Conservation (phyloP, 2,329 filamentous ascomycete genomes). For the Atkinsonella hypoxylon region DNA sequence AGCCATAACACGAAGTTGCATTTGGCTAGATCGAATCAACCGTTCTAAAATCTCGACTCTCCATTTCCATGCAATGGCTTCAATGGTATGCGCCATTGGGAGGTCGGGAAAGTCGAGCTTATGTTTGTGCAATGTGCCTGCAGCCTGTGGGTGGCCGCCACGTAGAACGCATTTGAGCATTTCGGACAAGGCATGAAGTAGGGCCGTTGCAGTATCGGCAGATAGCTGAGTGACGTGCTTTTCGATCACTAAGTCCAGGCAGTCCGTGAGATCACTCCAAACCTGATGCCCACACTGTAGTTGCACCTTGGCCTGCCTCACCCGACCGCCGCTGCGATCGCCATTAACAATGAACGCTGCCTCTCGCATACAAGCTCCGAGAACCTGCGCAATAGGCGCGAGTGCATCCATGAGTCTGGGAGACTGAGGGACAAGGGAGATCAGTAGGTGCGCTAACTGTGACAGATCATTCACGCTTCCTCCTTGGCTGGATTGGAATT, state of each 20-base stretch:
- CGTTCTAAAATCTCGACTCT: conserved; percentile 56
- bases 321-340: conserved; percentile 10
- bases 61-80: conserved; percentile 52
- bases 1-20: conserved; percentile 77
- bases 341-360: conserved; percentile 12
- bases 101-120: conserved; percentile 23
- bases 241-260: conserved; percentile 36
- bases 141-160: conserved; percentile 24
- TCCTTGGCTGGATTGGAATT: conserved; percentile 29
- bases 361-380: conserved; percentile 21
- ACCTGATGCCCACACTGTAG: conserved; percentile 29
- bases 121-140: conserved; percentile 16
- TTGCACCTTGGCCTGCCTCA: conserved; percentile 17
- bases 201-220: conserved; percentile 28
- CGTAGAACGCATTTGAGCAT: conserved; percentile 31
- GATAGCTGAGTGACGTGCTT: conserved; percentile 42
- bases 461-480: conserved; percentile 32
- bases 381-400: conserved; percentile 23
- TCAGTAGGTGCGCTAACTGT: conserved; percentile 28
- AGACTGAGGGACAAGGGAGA: conserved; percentile 29
- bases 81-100: conserved; percentile 25
- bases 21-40: conserved; percentile 72
- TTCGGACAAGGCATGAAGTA: conserved; percentile 30
- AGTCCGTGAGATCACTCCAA: conserved; percentile 30
- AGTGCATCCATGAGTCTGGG: conserved; percentile 37